Evolutionary conservation across 345 rosid species (phyloP).

Genomic region (Eucalyptus coolabah): DNA sequence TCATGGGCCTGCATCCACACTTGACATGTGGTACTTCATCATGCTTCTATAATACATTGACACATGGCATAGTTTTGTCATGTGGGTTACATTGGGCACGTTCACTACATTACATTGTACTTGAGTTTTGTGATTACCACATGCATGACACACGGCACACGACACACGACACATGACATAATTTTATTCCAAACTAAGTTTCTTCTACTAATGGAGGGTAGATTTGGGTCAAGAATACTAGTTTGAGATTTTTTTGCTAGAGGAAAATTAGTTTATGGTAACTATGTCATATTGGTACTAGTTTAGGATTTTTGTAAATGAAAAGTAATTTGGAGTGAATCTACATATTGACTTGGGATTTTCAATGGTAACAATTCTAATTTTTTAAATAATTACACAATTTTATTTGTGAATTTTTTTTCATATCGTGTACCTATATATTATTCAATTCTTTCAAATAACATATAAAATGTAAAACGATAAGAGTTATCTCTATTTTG

Average conservation of each 20-base stretch:
- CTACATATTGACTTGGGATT: not conserved
- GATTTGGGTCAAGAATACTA: not conserved
- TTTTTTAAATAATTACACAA: not conserved
- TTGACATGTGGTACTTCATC: not conserved
- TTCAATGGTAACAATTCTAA: not conserved
- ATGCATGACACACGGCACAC: not conserved
- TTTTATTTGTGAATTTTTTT: not conserved
- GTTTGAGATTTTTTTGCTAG: not conserved
- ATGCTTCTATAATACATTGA: not conserved
- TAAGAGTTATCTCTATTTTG: not conserved
- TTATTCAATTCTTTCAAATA: not conserved
- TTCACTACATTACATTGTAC: accelerated
- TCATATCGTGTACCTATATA: not conserved
- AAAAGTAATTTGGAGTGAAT: not conserved
- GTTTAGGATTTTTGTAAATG: not conserved
- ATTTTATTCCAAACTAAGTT: not conserved
- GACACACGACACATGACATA: not conserved
- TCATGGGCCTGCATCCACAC: not conserved
- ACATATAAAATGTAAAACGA: not conserved
- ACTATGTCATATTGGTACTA: not conserved
- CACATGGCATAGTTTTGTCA: not conserved
- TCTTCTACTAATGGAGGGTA: not conserved
- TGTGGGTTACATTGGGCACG: not conserved
- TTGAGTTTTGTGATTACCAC: not conserved
- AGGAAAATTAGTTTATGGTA: not conserved